Percentiles rank a stretch among this genome's conserved stretches.
These are phyloP conservation scores for Arthroderma sp. DNA, from an alignment of 2,329 filamentous ascomycete species.

Conservation along the genomic window DNA sequence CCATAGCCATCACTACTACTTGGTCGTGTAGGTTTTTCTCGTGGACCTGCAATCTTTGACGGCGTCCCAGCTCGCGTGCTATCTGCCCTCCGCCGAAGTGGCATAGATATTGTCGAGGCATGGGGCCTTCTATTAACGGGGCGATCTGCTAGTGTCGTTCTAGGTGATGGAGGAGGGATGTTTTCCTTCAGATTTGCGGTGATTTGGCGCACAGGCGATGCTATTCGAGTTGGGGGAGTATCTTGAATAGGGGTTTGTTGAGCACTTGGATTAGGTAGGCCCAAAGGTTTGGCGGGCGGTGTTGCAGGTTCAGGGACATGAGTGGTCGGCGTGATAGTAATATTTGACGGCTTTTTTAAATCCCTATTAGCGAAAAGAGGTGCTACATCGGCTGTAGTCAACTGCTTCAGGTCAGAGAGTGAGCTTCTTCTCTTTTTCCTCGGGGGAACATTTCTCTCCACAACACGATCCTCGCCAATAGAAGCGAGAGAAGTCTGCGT, in stretches of 20 bases:
- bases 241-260: not conserved
- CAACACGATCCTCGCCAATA: constrained; percentile 40
- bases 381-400: constrained; percentile 49
- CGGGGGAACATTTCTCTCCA: constrained; percentile 35
- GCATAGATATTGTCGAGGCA: constrained; percentile 22
- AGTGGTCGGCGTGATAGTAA: constrained; percentile 21
- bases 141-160: constrained; percentile 23
- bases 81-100: constrained; percentile 34
- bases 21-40: not conserved
- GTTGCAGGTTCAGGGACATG: constrained; percentile 9
- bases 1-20: constrained; percentile 1
- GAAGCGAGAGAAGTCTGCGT: constrained; percentile 34
- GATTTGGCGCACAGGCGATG: constrained; percentile 17
- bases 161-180: constrained; percentile 26
- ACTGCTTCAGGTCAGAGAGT: constrained; percentile 66
- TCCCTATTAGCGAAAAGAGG: constrained; percentile 24
- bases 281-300: constrained; percentile 5
- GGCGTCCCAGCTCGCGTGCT: constrained; percentile 15
- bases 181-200: constrained; percentile 27
- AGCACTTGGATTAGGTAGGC: not conserved
- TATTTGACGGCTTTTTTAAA: constrained; percentile 29
- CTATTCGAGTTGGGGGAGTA: constrained; percentile 20
- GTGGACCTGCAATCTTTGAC: not conserved
- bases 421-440: constrained; percentile 83
- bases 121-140: constrained; percentile 24